Conservation (phyloP, 306 rosid species). For the Prosopis cineraria region DNA sequence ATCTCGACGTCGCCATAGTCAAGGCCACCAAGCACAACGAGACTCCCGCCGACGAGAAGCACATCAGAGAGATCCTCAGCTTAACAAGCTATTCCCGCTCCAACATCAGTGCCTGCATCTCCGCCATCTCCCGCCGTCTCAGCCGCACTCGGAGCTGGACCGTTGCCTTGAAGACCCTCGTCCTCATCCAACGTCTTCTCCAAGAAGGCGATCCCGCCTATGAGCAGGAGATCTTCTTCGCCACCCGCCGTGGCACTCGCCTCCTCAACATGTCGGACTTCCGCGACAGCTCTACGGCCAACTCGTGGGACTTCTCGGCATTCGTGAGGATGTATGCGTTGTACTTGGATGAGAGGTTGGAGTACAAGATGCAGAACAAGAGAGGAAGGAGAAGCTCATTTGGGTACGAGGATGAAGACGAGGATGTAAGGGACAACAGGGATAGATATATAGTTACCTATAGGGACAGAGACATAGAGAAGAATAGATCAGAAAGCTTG, state of each 20-base stretch:
- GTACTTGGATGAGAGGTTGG: constrained; percentile 81
- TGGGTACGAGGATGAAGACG: constrained; percentile 55
- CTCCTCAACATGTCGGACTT: constrained; percentile 90
- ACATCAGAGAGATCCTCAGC: constrained; percentile 70
- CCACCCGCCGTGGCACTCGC: constrained; percentile 81
- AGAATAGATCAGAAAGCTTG: neutral
- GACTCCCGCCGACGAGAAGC: constrained; percentile 68
- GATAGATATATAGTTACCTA: neutral
- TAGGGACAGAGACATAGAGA: constrained; percentile 4
- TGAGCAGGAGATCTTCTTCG: constrained; percentile 83
- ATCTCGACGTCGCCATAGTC: constrained; percentile 86
- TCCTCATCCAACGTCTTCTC: constrained; percentile 67
- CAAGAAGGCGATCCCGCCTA: constrained; percentile 80
- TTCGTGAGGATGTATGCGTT: constrained; percentile 77
- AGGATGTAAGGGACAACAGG: constrained; percentile 23
- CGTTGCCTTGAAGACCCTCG: constrained; percentile 75
- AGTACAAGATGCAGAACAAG: constrained; percentile 74
- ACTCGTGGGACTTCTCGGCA: constrained; percentile 73
- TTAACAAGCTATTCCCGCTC: constrained; percentile 75
- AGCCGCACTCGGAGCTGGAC: constrained; percentile 79
- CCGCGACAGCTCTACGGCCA: constrained; percentile 10
- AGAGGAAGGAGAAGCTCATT: constrained; percentile 62
- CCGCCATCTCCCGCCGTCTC: constrained; percentile 60
- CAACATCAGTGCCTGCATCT: constrained; percentile 59
- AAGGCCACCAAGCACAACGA: constrained; percentile 85